Base-by-base conservation (phyloP, 768 basidiomycete genomes). In the Lyophyllum shimeji region DNA sequence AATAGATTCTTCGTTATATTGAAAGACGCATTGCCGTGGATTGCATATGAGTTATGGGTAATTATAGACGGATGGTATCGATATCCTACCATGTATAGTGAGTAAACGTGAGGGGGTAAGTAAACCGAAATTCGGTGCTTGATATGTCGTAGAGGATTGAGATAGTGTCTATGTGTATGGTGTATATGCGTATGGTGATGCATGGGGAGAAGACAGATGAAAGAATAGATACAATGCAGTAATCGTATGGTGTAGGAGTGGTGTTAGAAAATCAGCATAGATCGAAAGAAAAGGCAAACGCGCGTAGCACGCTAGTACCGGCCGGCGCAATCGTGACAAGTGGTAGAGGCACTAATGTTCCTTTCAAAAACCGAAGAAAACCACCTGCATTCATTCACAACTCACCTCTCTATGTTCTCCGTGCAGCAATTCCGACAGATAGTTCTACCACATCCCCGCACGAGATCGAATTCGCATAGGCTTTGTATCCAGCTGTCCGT, bases 341-440 rank as follows among this genome's bases (percentile, higher is more conserved):
- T 74, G 7, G 69, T 74, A 15, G 69, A 67, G 49, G 70, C 71
- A 58, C 76, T 77, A 56, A 21, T 4, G 6, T 44, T 6, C 13
- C 11, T 21, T 20, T 15, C n/a, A 25, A 27, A 1, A 37, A 46
- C 18, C 31, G 56, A 23, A 7, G 39, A 20, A 23, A 42, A 21
- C 13, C 49, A 17, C 12, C 13, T 48, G 8, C 17, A 25, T 5
- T 46, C 13, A 53, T 31, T 37, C 34, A 44, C 4, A 7, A 63
- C 75, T 23, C 34, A 80, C 79, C 72, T 76, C 45, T 71, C 69
- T 21, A 70, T 63, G 63, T 73, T 65, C 60, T 81, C 79, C 25
- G 70, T 68, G 62, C 77, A 80, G 50, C 78, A 81, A 42, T 70
- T 71, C n/a, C 74, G 67, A 64, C 79, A 81, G 4, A 79, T 62